Evolutionary conservation across 805 yeast species (phyloP), one percentile per base, ranked within the genome.

Genomic region (Yamadazyma nakazawae): DNA sequence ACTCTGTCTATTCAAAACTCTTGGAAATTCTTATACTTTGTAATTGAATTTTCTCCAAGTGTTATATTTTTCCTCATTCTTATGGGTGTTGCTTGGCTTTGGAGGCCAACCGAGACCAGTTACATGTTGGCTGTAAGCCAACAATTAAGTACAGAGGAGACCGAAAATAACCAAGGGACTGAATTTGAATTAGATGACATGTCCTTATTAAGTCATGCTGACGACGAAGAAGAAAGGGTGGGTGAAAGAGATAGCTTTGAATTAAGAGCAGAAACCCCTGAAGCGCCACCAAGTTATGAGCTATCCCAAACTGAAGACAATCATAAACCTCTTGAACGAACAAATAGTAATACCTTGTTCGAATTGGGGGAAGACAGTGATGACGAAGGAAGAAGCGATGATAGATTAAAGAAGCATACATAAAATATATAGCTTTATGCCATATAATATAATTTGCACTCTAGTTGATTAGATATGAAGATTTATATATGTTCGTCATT

Each of bases 41-140:
- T 89, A 45, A 77, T 85, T 38, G 97, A 92, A 57, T 95, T 96
- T 71, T 91, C 98, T 97, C 96, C 97, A 34, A 84, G 96, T 41
- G 77, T 89, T 41, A 84, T 90, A 12, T 94, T 89, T 68, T 88
- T 87, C 60, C 67, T 84, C 40, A 91, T 91, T 34, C 91, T 94
- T 63, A 78, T 85, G 57, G 80, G 90, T 9, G 76, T 94, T 53
- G 88, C 96, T 5, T 81, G 90, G 72, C 79, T 94, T 52, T 94
- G 99, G 99, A 84, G 99, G 66, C 99, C 99, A 45, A 92, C 97
- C 0, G 94, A 86, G 56, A 89, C 96, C 35, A 90, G 96, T 48
- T 87, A 91, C 59, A 84, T 95, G 80, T 79, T 94, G 60, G 98
- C 97, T 11, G 91, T 91, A 52, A 88, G 97, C 2, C 88, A 89